Evolutionary conservation across 805 yeast species (phyloP).

Genomic region (Candida ulmi): DNA sequence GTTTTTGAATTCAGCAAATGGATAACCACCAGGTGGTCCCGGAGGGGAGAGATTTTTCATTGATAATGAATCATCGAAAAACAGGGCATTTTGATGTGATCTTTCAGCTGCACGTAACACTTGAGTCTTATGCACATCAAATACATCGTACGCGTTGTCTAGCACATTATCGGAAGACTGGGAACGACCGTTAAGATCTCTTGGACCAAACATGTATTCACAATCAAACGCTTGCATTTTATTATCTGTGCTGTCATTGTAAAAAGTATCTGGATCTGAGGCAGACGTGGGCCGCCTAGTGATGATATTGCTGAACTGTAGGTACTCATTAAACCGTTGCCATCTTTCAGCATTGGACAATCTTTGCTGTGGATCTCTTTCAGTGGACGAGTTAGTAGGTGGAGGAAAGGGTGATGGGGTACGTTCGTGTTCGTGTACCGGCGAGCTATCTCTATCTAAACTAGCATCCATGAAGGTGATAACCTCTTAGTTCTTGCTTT

Average conservation of each 20-base stretch:
- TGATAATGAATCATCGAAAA: no score
- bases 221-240: background rate
- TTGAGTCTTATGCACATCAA: no score
- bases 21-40: background rate
- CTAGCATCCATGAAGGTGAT: no score
- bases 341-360: background rate
- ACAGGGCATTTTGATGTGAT: no score
- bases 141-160: no score
- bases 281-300: background rate
- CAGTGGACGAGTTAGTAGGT: background rate
- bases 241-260: background rate
- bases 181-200: no score
- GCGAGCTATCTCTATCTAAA: no score
- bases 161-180: no score
- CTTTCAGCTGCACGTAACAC: no score
- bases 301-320: background rate
- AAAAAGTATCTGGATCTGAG: background rate
- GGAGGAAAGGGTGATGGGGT: background rate
- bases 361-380: background rate
- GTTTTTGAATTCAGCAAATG: conserved; percentile 10
- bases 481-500: no score
- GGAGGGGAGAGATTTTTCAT: no score
- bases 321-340: background rate
- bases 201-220: background rate
- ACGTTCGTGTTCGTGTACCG: no score